Base-by-base conservation (phyloP, 306 rosid genomes). In the Quercus parvula region DNA sequence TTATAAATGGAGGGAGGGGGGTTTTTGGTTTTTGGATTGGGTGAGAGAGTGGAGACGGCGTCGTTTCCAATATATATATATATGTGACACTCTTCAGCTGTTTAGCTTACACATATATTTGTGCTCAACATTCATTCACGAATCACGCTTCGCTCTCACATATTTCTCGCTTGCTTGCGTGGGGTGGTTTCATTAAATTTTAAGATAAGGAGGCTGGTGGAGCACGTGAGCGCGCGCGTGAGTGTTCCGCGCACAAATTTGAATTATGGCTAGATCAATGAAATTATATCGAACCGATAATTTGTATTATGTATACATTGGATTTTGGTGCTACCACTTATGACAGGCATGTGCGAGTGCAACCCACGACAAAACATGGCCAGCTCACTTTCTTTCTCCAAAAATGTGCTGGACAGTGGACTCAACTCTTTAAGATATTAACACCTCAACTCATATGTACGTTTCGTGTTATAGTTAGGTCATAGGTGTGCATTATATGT, bases 101-200 rank as follows among this genome's bases (percentile, higher is more conserved):
- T 79, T 46, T 71, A 81, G 78, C 73, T 85, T 94, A 83, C 97
- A 87, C 35, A 54, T 74, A 74, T 74, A 19, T 85, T 14, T 87
- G 96, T 87, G 97, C 87, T 85, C 77, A 46, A 54, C 75, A 77
- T 83, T 82, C 24, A 69, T 76, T 67, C 87, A 85, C 90, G 84
- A 71, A 73, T 67, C 87, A 85, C 90, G 84, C 56, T 87, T 91
- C 92, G 85, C 93, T 83, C 93, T 89, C 94, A 66, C 54, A 28
- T 25, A 15, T 11, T 33, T 68, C 44, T 30, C 71, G 76, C 4
- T 56, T 20, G 66, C 24, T 6, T 33, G 71, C 5, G 55, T 41
- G 12, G 11, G 46, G 46, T 41, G 46, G 46, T 8, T 41, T 41
- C 46, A 41, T 41, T 41, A 8, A 41, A 8, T 41, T 41, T 41